A percentile compares a stretch with the other conserved stretches of the same genome.
Conservation (phyloP, 306 rosid genomes). For the Medicago truncatula region MtrunA17r5.0-ANR NC_053044.1:54593501-54594000, state of each 20-base stretch:
- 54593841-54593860: too few relatives aligned
- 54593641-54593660: conserved; percentile 2
- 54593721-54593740: not conserved
- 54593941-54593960: too few relatives aligned
- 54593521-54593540: conserved; percentile 48
- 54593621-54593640: conserved; percentile 1
- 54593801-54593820: not conserved
- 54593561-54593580: conserved; percentile 43
- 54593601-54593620: conserved; percentile 10
- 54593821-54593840: not conserved
- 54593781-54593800: conserved; percentile 18
- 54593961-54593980: too few relatives aligned
- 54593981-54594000: too few relatives aligned
- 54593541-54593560: conserved; percentile 39
- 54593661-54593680: conserved; percentile 7
- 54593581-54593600: conserved; percentile 32
- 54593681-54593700: conserved; percentile 21
- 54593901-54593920: too few relatives aligned
- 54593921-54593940: too few relatives aligned
- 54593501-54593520: conserved; percentile 84
- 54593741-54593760: not conserved
- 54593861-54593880: too few relatives aligned
- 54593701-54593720: conserved; percentile 13
- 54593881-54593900: too few relatives aligned
- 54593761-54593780: not conserved